Conservation (phyloP, 257 asterid species). For the Salvia hispanica region DNA sequence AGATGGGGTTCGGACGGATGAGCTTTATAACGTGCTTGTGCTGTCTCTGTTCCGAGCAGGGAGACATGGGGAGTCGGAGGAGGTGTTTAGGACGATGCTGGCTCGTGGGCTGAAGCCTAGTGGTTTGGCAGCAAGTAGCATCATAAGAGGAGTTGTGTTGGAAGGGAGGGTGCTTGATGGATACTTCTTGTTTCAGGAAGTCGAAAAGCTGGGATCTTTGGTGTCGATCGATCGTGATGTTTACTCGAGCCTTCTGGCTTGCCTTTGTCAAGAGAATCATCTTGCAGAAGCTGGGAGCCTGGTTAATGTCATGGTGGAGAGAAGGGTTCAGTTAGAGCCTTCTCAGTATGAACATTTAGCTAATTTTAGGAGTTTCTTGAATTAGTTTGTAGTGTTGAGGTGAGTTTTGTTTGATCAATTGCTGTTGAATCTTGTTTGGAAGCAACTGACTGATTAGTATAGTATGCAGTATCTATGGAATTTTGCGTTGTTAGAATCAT, state of each 20-base stretch:
- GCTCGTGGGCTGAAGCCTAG: constrained; percentile 61
- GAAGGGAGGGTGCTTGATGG: constrained; percentile 65
- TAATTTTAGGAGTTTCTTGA: constrained; percentile 25
- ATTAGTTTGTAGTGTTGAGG: background rate
- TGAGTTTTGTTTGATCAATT: too few species aligned
- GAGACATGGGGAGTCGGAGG: constrained; percentile 56
- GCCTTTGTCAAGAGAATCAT: constrained; percentile 53
- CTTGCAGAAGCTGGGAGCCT: constrained; percentile 52
- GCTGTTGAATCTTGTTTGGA: too few species aligned
- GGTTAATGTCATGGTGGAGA: constrained; percentile 44
- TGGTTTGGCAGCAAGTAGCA: constrained; percentile 54
- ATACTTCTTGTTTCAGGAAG: constrained; percentile 46
- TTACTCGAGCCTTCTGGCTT: constrained; percentile 52
- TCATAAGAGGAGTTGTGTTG: constrained; percentile 46
- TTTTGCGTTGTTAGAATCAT: too few species aligned
- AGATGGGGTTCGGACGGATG: constrained; percentile 40
- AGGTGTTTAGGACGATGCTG: constrained; percentile 58
- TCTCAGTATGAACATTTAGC: constrained; percentile 37
- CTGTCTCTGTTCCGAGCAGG: constrained; percentile 57
- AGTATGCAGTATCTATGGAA: too few species aligned
- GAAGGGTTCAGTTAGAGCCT: constrained; percentile 40
- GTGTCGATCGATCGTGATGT: constrained; percentile 51
- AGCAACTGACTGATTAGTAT: too few species aligned
- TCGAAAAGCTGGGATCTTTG: constrained; percentile 51
- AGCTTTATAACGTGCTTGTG: constrained; percentile 59